phyloP scores from a whole-genome alignment of 257 asterid genomes.

The Gentiana dahurica region DNA sequence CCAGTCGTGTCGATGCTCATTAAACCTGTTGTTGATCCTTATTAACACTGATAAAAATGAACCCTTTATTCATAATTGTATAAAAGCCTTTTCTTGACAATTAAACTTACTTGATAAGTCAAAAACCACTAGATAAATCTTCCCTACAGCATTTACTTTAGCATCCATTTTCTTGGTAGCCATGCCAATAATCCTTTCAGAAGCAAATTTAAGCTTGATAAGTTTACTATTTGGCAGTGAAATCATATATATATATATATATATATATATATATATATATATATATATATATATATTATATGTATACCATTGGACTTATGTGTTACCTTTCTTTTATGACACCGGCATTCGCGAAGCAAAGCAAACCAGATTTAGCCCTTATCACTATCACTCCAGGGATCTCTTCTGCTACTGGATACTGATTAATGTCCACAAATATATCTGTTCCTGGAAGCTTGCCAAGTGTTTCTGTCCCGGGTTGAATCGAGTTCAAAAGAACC shows the following conservation, averaged over 20 bases:
- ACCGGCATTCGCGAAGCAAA: slow-evolving; percentile 33
- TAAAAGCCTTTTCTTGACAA: background rate
- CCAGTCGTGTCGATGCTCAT: slow-evolving; percentile 27
- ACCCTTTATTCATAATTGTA: background rate
- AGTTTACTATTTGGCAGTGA: background rate
- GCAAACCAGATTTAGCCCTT: slow-evolving; percentile 26
- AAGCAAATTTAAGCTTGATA: background rate
- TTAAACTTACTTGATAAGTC: slow-evolving; percentile 30
- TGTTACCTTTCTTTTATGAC: slow-evolving; percentile 17
- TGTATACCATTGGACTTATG: background rate
- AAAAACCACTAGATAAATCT: slow-evolving; percentile 17
- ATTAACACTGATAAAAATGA: background rate
- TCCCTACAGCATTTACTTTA: slow-evolving; percentile 10
- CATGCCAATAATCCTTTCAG: slow-evolving; percentile 9
- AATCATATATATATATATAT: background rate
- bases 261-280: background rate
- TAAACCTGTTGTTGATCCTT: slow-evolving; percentile 15
- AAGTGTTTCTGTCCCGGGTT: slow-evolving; percentile 23
- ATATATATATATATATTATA: background rate
- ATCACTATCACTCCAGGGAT: slow-evolving; percentile 26
- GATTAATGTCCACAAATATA: slow-evolving; percentile 20
- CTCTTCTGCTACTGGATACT: slow-evolving; percentile 25
- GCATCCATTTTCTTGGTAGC: slow-evolving; percentile 13
- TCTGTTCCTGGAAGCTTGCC: slow-evolving; percentile 35
- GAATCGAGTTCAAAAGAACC: slow-evolving; percentile 20